phyloP scores from a whole-genome alignment of 2,329 filamentous ascomycete genomes.

The Phaeosphaeria sp. region DNA sequence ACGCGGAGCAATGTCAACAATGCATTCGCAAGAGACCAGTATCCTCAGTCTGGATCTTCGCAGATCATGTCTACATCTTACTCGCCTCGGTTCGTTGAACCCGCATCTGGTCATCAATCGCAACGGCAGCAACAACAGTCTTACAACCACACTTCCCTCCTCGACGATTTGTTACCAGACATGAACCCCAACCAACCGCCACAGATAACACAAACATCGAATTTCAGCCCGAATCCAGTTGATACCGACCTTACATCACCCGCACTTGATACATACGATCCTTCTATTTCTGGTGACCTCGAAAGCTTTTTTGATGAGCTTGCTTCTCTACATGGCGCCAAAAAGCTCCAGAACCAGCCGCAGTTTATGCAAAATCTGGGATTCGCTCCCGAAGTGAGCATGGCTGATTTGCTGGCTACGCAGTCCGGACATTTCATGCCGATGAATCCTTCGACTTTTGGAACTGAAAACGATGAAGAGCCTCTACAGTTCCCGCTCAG shows the following conservation, averaged over 20 bases:
- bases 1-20: not conserved
- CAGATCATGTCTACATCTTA: not conserved
- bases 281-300: conserved; percentile 50
- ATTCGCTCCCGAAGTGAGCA: conserved; percentile 66
- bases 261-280: conserved; percentile 27
- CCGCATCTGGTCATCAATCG: not conserved
- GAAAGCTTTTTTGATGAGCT: conserved; percentile 65
- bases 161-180: conserved; percentile 30
- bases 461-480: conserved; percentile 22
- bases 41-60: not conserved
- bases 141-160: conserved; percentile 15
- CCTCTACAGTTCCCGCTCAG: conserved; percentile 26
- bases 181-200: conserved; percentile 18
- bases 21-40: conserved; percentile 2
- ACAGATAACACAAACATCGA: not conserved
- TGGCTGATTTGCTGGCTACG: conserved; percentile 57
- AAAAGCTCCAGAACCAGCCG: conserved; percentile 62
- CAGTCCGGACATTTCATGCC: conserved; percentile 50
- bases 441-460: conserved; percentile 35
- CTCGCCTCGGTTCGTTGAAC: conserved; percentile 3
- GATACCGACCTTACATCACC: conserved; percentile 10
- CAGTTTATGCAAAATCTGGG: conserved; percentile 73
- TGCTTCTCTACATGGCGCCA: conserved; percentile 62
- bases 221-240: conserved; percentile 13
- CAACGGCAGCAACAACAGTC: conserved; percentile 7